Evolutionary conservation across 129 eudicot genomes (phyloP), one percentile per base, ranked within the genome.

Genomic region (Centrapalus pauciflorus): DNA sequence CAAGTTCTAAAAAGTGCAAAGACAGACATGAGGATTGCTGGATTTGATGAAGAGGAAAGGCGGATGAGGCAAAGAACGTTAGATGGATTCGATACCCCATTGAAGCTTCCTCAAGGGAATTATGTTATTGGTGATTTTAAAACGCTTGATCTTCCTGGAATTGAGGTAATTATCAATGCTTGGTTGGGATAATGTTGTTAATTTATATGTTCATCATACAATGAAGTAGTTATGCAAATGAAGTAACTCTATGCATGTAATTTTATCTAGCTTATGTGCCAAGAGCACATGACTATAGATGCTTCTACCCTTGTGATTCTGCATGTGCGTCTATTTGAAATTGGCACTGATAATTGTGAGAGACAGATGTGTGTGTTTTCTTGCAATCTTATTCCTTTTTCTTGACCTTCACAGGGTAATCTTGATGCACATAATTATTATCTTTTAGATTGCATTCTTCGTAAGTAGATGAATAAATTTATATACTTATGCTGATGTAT

Each of bases 21-120:
- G 77, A 63, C 43, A 40, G 85, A 92, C 75, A 79, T 79, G 80
- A 83, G 98, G 61, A 88, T 92, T 60, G 85, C 84, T 69, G 96
- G 98, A 55, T 92, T 92, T 68, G 96, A 92, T 41, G 96, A 92
- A 71, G 98, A 92, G 81, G 98, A 92, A 55, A 85, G 77, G 77
- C 85, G 98, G 69, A 66, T 83, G 54, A 83, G 85, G 61, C 86
- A 64, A 50, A 84, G 96, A 70, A 67, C 48, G 52, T 67, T 62
- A 12, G 34, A 77, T 4, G 82, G 88, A 21, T 61, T 69, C 6
- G 71, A 67, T 55, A n/a, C 76, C 7, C 64, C 78, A 12, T 69
- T 66, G 50, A 81, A 80, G 76, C 95, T 88, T 70, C 98, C 98
- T 33, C 79, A 81, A 70, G 98, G 98, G 74, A 67, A 59, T 49